Conservation (phyloP, 2,329 filamentous ascomycete genomes). For the Neofusicoccum parvum region DNA sequence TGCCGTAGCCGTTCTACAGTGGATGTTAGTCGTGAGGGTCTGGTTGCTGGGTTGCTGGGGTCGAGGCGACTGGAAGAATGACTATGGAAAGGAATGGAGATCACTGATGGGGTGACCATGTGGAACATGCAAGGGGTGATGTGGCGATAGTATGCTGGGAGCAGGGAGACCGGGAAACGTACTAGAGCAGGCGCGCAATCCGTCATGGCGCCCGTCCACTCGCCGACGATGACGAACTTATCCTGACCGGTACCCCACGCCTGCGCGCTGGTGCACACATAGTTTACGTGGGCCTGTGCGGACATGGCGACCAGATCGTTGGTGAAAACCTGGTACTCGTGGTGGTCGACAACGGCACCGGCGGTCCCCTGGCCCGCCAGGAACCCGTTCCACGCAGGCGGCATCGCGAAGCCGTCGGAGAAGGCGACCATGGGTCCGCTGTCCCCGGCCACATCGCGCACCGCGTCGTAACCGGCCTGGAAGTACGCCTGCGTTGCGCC, state of each 20-base stretch:
- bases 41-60: neutral
- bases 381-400: constrained; percentile 63
- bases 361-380: constrained; percentile 55
- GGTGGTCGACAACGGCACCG: constrained; percentile 65
- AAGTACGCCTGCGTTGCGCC: constrained; percentile 57
- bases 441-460: constrained; percentile 45
- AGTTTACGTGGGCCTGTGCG: constrained; percentile 56
- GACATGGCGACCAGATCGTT: constrained; percentile 53
- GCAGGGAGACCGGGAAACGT: too few relatives aligned
- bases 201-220: constrained; percentile 70
- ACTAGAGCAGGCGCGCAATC: constrained; percentile 54
- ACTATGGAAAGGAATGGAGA: too few relatives aligned
- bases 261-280: constrained; percentile 57
- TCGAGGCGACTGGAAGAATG: neutral
- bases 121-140: neutral
- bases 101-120: too few relatives aligned
- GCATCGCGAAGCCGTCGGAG: constrained; percentile 58
- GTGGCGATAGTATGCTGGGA: neutral
- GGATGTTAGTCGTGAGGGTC: neutral
- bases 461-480: constrained; percentile 54
- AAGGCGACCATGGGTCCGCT: constrained; percentile 54
- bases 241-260: constrained; percentile 53
- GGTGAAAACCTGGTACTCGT: constrained; percentile 69
- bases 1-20: constrained; percentile 52
- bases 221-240: constrained; percentile 68